A percentile compares a stretch with the other conserved stretches of the same genome.
Evolutionary conservation across 371 early-diverging fungal species (phyloP).

Genomic region (Mycotypha africana): DNA sequence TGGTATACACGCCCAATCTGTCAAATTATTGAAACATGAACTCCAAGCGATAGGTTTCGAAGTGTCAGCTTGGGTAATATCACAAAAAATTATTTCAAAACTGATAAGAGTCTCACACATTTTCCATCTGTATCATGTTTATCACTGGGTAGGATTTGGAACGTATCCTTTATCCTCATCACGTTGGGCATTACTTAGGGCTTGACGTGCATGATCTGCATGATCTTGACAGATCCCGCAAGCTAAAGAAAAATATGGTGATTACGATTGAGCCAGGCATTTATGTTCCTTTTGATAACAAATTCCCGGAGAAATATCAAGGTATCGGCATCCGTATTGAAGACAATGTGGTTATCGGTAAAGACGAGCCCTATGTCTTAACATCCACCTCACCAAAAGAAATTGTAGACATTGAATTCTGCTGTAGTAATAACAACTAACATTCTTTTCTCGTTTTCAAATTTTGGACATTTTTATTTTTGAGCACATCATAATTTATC

Average conservation of each 20-base stretch:
- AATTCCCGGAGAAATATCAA: constrained; percentile 77
- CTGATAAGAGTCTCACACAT: neutral
- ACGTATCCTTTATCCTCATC: constrained; percentile 85
- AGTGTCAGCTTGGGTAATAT: constrained; percentile 43
- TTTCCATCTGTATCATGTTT: too few relatives aligned
- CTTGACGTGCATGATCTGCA: constrained; percentile 92
- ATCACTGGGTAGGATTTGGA: constrained; percentile 72
- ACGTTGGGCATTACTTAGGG: constrained; percentile 93
- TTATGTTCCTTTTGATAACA: constrained; percentile 78
- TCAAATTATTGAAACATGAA: constrained; percentile 57
- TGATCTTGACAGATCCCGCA: constrained; percentile 63
- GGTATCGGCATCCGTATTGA: constrained; percentile 96
- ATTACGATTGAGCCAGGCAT: constrained; percentile 96
- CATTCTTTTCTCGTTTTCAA: constrained; percentile 2
- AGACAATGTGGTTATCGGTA: constrained; percentile 84
- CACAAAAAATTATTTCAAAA: neutral
- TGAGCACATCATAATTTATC: neutral
- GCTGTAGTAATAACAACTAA: constrained; percentile 30
- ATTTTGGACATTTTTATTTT: neutral
- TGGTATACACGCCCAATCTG: constrained; percentile 72
- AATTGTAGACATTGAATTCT: constrained; percentile 82
- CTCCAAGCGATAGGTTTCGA: constrained; percentile 64
- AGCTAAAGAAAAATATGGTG: constrained; percentile 78
- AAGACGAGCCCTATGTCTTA: constrained; percentile 65
- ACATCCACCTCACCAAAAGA: constrained; percentile 82